Base-by-base conservation (phyloP, 2,329 filamentous ascomycete genomes). In the Diplodia mutila region DNA sequence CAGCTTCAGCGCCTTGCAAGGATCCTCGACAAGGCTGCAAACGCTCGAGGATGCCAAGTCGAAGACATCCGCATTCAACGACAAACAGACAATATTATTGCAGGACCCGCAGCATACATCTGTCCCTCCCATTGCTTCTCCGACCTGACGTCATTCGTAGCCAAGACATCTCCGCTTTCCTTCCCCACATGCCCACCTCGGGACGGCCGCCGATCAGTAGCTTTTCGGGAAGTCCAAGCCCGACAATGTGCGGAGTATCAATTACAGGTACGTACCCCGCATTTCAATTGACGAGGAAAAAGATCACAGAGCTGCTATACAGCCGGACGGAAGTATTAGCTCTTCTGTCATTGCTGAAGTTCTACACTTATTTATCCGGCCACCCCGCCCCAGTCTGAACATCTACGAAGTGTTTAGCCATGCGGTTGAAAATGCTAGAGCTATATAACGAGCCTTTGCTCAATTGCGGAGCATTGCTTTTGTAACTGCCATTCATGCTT, bases 211-310 rank as follows among this genome's bases (percentile, higher is more conserved):
- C 46, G 59, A 63, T 63, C 46, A 34, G 16, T 29, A 21, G 5
- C 59, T 37, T 37, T n/a, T 63, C n/a, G 59, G 59, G 37, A 29
- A 12, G 51, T 34, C 8, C 59, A 51, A 16, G n/a, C 23, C 59
- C 59, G 59, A 29, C n/a, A 25, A 16, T 29, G 16, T 16, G 53
- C 32, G 14, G 23, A 32, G 32, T n/a, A 63, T 12, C 59, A 51
- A 37, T 51, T 16, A 12, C 16, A 25, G 29, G 42, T 61, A 61
- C 55, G 42, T 61, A 61, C 57, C 42, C 57, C 57, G 57, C 57
- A 61, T 7, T 42, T 23, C 16, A 49, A 42, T 29, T 5, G 11
- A 42, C 42, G 29, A 49, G 34, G 21, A 37, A 25, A 32, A 6
- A 18, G 25, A 16, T 16, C 3, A 23, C 27, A 7, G 11, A 63